Evolutionary conservation across 495 filamentous ascomycete genomes (phyloP).

Genomic region (Neurospora sp.): DNA sequence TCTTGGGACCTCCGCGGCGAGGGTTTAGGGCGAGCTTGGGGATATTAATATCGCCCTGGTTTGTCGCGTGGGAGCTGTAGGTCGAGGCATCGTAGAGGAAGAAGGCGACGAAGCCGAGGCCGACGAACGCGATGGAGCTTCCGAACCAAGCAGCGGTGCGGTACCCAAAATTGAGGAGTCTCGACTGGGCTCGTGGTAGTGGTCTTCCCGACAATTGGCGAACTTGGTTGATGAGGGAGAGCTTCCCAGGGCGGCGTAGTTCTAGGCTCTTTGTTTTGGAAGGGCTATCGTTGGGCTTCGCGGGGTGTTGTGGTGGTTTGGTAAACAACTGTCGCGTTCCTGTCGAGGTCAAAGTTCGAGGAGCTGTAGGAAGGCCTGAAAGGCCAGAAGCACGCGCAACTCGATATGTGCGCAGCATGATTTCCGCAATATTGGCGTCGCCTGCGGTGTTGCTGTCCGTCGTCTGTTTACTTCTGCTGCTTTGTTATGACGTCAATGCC

Average conservation of each 20-base stretch:
- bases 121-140: conserved; percentile 34
- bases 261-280: neutral
- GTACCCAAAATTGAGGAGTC: conserved; percentile 39
- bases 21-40: conserved; percentile 75
- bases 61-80: conserved; percentile 55
- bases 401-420: conserved; percentile 7
- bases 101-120: conserved; percentile 58
- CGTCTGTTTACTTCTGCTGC: neutral
- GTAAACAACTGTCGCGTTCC: neutral
- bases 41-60: conserved; percentile 63
- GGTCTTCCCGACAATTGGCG: conserved; percentile 39
- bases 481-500: conserved; percentile 5
- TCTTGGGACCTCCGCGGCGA: conserved; percentile 83
- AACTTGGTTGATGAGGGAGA: neutral
- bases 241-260: neutral
- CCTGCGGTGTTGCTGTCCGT: neutral
- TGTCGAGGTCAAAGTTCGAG: neutral
- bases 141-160: conserved; percentile 41
- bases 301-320: neutral
- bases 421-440: neutral
- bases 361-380: neutral
- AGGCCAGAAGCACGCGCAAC: neutral
- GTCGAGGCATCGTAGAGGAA: conserved; percentile 93
- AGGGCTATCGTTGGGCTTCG: neutral
- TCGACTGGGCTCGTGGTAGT: conserved; percentile 34